Percentiles rank a stretch among this genome's conserved stretches.
phyloP scores from a whole-genome alignment of 2,329 filamentous ascomycete species.

The Ophiostoma pallidulum region DNA sequence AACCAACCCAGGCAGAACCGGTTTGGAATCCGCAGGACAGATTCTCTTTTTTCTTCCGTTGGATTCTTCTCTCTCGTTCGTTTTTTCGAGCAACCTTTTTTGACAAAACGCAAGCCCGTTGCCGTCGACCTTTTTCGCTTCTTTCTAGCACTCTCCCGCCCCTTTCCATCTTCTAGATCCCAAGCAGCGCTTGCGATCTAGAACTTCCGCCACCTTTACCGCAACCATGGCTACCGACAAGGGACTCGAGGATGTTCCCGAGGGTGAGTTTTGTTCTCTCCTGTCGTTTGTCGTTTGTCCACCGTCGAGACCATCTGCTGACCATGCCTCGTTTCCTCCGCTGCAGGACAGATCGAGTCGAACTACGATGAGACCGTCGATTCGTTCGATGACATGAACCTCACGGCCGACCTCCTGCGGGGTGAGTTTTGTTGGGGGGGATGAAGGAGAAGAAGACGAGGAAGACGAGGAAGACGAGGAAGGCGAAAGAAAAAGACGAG shows the following conservation, averaged over 20 bases:
- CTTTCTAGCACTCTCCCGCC: conserved; percentile 23
- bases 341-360: conserved; percentile 93
- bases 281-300: neutral
- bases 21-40: conserved; percentile 23
- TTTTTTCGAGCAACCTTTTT: conserved; percentile 21
- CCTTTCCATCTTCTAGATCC: conserved; percentile 48
- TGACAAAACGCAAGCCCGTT: too few species aligned
- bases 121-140: conserved; percentile 31
- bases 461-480: too few species aligned
- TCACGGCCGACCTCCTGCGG: conserved; percentile 95
- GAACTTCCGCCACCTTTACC: conserved; percentile 47
- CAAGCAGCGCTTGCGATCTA: conserved; percentile 72
- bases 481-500: too few species aligned
- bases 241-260: conserved; percentile 96
- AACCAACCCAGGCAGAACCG: conserved; percentile 4
- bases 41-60: conserved; percentile 5
- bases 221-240: conserved; percentile 98
- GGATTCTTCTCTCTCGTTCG: conserved; percentile 14
- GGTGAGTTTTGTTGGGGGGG: conserved; percentile 56
- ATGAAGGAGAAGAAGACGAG: too few species aligned
- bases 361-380: conserved; percentile 99
- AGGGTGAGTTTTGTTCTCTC: conserved; percentile 55
- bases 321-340: neutral
- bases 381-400: conserved; percentile 96
- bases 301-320: too few species aligned